Base-by-base conservation (phyloP, 129 eudicot genomes). In the Oenanthe sinensis region DNA sequence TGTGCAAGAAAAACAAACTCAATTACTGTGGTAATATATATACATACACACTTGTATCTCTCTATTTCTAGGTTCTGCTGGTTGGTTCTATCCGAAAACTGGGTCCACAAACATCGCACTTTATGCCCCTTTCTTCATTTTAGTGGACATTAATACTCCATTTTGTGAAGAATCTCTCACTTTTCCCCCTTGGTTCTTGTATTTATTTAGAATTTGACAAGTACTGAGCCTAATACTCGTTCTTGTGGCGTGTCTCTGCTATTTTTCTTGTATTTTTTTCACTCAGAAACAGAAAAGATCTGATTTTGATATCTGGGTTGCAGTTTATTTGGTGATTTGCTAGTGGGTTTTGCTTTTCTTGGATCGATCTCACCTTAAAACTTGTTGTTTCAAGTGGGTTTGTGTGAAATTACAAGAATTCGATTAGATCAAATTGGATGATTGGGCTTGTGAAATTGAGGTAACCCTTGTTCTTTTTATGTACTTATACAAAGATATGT, bases 51-150 rank as follows among this genome's bases (percentile, higher is more conserved):
- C 36, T 4, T n/a, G 19, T 43, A 43, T n/a, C 1, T 28, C 63
- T 60, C 63, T 16, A 50, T 36, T 54, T 54, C 50, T 73, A 47
- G 84, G 79, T 68, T 67, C 68, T 24, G 68, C 68, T 60, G 8
- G 72, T 33, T 40, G 80, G 44, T 75, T 47, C 77, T 76, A 76
- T 75, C 80, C 60, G n/a, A 37, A 67, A 45, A 24, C 19, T 40
- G 77, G 84, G 80, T 40, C 84, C 84, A 60, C 77, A 76, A 75
- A 37, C 70, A 62, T 60, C 69, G 63, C 79, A 46, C 84, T 81
- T 76, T 81, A 60, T 50, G 33, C 58, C 80, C 76, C 79, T 75
- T 76, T 75, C 36, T 39, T 47, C 36, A 52, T 26, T 74, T 33
- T 17, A 43, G 33, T 49, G 22, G 36, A 13, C 33, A 47, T 54